Conservation (phyloP, 2,329 filamentous ascomycete genomes). For the Corinectria fuckeliana region DNA sequence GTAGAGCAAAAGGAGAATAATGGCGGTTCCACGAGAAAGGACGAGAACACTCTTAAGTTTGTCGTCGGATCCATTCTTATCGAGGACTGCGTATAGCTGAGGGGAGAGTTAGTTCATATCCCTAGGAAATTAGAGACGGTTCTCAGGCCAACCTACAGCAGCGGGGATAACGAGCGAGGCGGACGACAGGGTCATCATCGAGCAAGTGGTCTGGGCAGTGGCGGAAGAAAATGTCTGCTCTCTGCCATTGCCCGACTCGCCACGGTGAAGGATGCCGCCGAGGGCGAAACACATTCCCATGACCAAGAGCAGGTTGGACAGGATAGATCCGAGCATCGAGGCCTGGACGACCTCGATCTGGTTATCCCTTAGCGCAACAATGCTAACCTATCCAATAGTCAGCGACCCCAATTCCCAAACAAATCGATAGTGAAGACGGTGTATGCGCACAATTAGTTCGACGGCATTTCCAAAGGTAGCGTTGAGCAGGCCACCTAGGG, state of each 20-base stretch:
- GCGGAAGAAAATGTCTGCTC: slow-evolving; percentile 79
- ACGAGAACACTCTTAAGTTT: slow-evolving; percentile 66
- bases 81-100: slow-evolving; percentile 71
- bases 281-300: slow-evolving; percentile 82
- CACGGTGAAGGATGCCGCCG: slow-evolving; percentile 70
- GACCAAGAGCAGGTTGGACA: slow-evolving; percentile 92
- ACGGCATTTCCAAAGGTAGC: slow-evolving; percentile 83
- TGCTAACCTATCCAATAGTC: slow-evolving; percentile 72
- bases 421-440: neutral
- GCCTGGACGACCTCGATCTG: slow-evolving; percentile 97
- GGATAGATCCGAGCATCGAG: slow-evolving; percentile 94
- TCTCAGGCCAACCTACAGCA: slow-evolving; percentile 53
- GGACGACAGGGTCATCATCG: slow-evolving; percentile 76
- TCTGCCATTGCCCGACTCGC: slow-evolving; percentile 60
- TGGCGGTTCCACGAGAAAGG: slow-evolving; percentile 76
- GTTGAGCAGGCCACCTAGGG: slow-evolving; percentile 75
- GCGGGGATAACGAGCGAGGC: slow-evolving; percentile 82
- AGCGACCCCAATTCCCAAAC: slow-evolving; percentile 1
- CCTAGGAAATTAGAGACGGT: neutral
- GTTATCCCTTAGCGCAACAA: slow-evolving; percentile 82
- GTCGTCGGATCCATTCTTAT: slow-evolving; percentile 49
- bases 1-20: slow-evolving; percentile 78
- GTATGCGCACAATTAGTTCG: slow-evolving; percentile 71
- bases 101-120: slow-evolving; percentile 24
- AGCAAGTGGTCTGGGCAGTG: slow-evolving; percentile 78